Conservation (phyloP, 345 rosid species). For the Geranium brycei region DNA sequence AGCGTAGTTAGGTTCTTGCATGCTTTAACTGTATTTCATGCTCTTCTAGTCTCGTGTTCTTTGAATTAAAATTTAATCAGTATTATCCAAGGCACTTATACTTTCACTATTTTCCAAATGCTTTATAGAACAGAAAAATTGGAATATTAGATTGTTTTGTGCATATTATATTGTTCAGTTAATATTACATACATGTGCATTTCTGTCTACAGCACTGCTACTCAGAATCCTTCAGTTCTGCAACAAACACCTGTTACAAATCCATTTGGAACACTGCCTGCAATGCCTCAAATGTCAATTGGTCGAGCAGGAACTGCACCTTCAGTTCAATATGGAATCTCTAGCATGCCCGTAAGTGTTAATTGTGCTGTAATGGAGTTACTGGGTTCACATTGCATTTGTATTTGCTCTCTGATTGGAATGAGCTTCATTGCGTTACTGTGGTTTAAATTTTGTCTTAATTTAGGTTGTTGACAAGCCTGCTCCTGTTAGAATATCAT, state of each 20-base stretch:
- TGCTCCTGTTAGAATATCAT: constrained; percentile 52
- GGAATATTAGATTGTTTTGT: not conserved
- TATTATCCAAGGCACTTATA: not conserved
- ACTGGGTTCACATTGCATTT: not conserved
- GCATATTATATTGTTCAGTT: not conserved
- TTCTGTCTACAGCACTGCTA: constrained; percentile 33
- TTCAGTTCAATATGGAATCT: constrained; percentile 71
- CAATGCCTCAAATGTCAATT: constrained; percentile 64
- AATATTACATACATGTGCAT: not conserved
- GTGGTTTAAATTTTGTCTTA: not conserved
- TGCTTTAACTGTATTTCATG: not conserved
- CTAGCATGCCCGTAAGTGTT: constrained; percentile 56
- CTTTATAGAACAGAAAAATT: not conserved
- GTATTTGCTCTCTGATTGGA: not conserved
- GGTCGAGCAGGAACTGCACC: constrained; percentile 56
- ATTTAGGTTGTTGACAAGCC: constrained; percentile 61
- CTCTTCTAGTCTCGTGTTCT: not conserved
- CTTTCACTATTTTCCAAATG: not conserved
- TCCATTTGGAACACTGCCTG: constrained; percentile 80
- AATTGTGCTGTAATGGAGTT: not conserved
- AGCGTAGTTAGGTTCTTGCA: not conserved
- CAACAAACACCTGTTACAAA: constrained; percentile 44
- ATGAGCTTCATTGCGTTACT: not conserved
- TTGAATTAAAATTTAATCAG: not conserved
- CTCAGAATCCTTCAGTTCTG: constrained; percentile 24